Evolutionary conservation across 805 yeast species (phyloP).

Genomic region (Ogataea dorogensis): DNA sequence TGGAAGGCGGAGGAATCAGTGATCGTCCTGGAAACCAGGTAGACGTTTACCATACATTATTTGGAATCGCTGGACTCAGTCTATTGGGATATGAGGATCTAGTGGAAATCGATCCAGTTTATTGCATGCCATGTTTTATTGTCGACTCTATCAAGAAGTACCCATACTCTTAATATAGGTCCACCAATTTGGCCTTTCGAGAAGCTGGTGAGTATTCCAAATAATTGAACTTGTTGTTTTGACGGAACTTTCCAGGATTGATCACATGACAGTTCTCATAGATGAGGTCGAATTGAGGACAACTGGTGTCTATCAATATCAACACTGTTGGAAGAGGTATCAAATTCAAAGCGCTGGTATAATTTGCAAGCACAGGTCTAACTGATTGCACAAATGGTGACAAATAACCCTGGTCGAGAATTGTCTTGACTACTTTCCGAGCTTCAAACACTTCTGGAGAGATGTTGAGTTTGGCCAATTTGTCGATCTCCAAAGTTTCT

Average conservation of each 20-base stretch:
- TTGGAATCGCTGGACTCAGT: conserved; percentile 87
- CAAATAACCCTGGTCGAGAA: conserved; percentile 83
- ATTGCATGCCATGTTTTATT: conserved; percentile 69
- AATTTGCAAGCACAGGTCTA: conserved; percentile 67
- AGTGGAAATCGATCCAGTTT: conserved; percentile 74
- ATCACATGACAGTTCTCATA: conserved; percentile 81
- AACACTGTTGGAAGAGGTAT: conserved; percentile 74
- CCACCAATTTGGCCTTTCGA: conserved; percentile 50
- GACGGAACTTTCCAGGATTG: conserved; percentile 61
- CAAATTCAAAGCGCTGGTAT: conserved; percentile 65
- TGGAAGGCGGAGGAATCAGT: conserved; percentile 80
- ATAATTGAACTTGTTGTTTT: conserved; percentile 54
- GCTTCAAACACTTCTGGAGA: conserved; percentile 55
- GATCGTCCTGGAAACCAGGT: conserved; percentile 90
- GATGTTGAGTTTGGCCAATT: conserved; percentile 32
- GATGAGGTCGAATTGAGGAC: conserved; percentile 69
- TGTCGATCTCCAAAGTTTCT: conserved; percentile 30
- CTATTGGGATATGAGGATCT: conserved; percentile 63
- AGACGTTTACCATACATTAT: conserved; percentile 90
- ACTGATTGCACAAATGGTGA: conserved; percentile 70
- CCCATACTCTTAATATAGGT: conserved; percentile 37
- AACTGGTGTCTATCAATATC: conserved; percentile 66
- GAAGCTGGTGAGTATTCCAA: conserved; percentile 69
- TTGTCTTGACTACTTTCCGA: conserved; percentile 70
- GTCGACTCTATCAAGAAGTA: conserved; percentile 35